Percentiles rank a stretch among this genome's conserved stretches.
These are phyloP conservation scores for Dioscorea dumetorum DNA, from an alignment of 106 monocot genomes.

Conservation along the genomic window DNA sequence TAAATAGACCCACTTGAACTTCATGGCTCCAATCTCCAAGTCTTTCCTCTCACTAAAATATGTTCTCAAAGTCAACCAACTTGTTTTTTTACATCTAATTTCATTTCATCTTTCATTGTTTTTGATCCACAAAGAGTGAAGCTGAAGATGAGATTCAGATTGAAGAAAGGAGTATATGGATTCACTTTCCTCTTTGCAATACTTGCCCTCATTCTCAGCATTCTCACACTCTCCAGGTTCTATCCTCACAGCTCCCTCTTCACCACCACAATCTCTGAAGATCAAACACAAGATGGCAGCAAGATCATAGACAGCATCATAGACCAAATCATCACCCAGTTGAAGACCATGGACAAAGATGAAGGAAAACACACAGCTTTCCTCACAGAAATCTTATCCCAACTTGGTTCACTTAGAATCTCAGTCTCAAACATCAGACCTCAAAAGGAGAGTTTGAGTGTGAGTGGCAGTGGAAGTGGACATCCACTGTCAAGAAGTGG, in stretches of 20 bases:
- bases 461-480: not conserved
- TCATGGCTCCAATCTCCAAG: too few relatives aligned
- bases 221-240: conserved; percentile 31
- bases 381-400: conserved; percentile 36
- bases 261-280: conserved; percentile 2
- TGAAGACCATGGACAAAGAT: conserved; percentile 14
- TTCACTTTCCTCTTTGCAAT: conserved; percentile 29
- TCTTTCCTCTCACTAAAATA: too few relatives aligned
- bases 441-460: too few relatives aligned
- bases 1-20: too few relatives aligned
- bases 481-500: conserved; percentile 22
- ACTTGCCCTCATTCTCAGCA: conserved; percentile 31
- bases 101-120: too few relatives aligned
- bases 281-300: not conserved
- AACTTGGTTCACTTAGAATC: conserved; percentile 13
- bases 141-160: conserved; percentile 2
- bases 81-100: too few relatives aligned
- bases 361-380: conserved; percentile 25
- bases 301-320: conserved; percentile 24
- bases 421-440: not conserved
- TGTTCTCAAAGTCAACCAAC: too few relatives aligned
- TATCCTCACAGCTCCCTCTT: conserved; percentile 19
- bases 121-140: too few relatives aligned
- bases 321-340: conserved; percentile 30
- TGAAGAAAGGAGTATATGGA: conserved; percentile 32